phyloP scores from a whole-genome alignment of 768 basidiomycete genomes.

The Boletus huronensis region DNA sequence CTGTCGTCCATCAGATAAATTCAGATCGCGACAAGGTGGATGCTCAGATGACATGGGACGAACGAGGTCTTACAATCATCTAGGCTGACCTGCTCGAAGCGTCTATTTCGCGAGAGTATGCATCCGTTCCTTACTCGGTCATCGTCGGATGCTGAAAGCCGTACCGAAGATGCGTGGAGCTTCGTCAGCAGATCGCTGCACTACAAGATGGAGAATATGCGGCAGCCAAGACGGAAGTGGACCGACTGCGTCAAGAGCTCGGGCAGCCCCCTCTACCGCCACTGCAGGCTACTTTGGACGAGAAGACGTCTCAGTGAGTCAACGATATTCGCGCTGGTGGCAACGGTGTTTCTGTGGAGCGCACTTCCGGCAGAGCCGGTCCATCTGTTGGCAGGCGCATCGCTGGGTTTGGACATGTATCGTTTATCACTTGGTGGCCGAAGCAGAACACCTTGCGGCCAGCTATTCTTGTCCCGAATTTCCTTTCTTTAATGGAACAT shows the following conservation, averaged over 20 bases:
- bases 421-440: not conserved
- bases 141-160: conserved; percentile 7
- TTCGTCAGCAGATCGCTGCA: conserved; percentile 59
- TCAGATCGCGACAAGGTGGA: conserved; percentile 74
- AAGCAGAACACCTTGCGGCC: not conserved
- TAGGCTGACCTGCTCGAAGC: conserved; percentile 67
- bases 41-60: conserved; percentile 4
- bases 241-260: conserved; percentile 68
- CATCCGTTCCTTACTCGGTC: conserved; percentile 5
- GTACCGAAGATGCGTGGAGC: conserved; percentile 54
- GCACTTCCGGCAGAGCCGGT: not conserved
- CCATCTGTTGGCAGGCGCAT: not conserved
- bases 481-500: conserved; percentile 5
- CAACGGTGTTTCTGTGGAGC: conserved; percentile 2
- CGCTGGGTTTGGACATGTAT: conserved; percentile 1
- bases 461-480: conserved; percentile 2
- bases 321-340: conserved; percentile 12
- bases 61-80: conserved; percentile 6
- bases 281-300: conserved; percentile 70
- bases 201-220: conserved; percentile 78
- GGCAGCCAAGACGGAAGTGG: conserved; percentile 71
- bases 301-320: conserved; percentile 54
- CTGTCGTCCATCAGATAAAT: conserved; percentile 51
- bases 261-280: conserved; percentile 72
- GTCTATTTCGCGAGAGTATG: conserved; percentile 67